Evolutionary conservation across 495 filamentous ascomycete genomes (phyloP).

Genomic region (Jackrogersella multiformis): DNA sequence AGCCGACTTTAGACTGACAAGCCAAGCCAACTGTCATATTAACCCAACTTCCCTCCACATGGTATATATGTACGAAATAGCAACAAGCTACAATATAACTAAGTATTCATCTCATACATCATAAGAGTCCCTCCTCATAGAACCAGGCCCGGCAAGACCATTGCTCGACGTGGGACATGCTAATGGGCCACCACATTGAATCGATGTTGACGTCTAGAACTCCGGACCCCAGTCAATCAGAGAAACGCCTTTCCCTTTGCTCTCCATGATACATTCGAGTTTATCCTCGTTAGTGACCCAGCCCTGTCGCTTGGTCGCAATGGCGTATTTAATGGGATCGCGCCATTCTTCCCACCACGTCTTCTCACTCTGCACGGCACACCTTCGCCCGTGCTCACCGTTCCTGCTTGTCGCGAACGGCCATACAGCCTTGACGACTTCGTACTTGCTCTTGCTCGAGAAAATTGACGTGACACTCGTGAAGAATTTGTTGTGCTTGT

Average conservation of each 20-base stretch:
- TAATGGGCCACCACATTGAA: neutral
- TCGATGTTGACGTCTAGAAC: neutral
- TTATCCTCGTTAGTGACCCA: conserved; percentile 64
- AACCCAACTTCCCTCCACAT: too few relatives aligned
- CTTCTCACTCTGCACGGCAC: conserved; percentile 62
- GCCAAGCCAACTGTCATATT: neutral
- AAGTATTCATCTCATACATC: neutral
- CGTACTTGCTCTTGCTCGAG: conserved; percentile 57
- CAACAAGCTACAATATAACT: neutral
- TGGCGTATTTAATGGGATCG: conserved; percentile 53
- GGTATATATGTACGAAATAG: neutral
- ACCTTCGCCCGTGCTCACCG: conserved; percentile 52
- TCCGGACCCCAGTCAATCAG: conserved; percentile 56
- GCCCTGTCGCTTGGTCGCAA: conserved; percentile 55
- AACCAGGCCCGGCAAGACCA: neutral
- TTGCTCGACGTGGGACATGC: neutral
- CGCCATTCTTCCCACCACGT: conserved; percentile 63
- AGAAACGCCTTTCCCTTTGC: conserved; percentile 43
- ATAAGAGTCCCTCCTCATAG: neutral
- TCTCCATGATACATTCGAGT: conserved; percentile 59
- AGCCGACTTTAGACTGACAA: neutral
- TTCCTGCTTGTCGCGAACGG: conserved; percentile 54
- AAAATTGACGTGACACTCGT: conserved; percentile 54
- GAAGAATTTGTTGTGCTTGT: conserved; percentile 51
- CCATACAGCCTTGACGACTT: conserved; percentile 61